Conservation (phyloP, 495 filamentous ascomycete species). For the Penicillium herquei region DNA sequence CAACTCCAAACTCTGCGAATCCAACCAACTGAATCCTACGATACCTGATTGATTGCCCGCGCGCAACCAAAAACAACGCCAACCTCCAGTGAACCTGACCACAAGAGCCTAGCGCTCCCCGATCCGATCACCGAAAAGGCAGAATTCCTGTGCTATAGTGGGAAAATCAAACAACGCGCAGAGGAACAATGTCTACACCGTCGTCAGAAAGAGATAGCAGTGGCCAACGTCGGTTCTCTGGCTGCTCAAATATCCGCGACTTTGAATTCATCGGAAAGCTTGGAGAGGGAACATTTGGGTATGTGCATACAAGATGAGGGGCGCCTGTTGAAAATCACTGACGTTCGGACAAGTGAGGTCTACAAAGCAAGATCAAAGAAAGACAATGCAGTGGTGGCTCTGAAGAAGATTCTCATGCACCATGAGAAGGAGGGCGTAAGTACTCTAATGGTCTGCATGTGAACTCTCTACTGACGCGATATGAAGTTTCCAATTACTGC, state of each 20-base stretch:
- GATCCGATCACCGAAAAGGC: background rate
- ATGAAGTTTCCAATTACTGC: slow-evolving; percentile 89
- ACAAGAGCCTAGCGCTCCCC: background rate
- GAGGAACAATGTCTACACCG: slow-evolving; percentile 28
- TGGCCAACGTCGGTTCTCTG: slow-evolving; percentile 59
- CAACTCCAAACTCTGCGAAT: background rate
- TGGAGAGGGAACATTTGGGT: slow-evolving; percentile 97
- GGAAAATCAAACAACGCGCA: background rate
- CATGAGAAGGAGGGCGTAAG: slow-evolving; percentile 90
- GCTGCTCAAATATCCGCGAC: slow-evolving; percentile 82
- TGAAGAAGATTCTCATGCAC: slow-evolving; percentile 98
- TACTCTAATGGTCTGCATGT: slow-evolving; percentile 1
- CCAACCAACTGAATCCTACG: background rate
- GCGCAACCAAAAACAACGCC: background rate
- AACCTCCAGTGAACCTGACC: slow-evolving; percentile 4
- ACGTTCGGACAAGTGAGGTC: slow-evolving; percentile 65
- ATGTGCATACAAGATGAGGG: slow-evolving; percentile 16
- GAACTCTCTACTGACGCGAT: background rate
- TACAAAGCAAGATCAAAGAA: slow-evolving; percentile 80
- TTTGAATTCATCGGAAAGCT: slow-evolving; percentile 91
- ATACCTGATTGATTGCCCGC: background rate
- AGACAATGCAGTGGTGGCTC: slow-evolving; percentile 69
- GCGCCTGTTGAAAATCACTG: slow-evolving; percentile 4
- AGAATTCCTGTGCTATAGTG: background rate
- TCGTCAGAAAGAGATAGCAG: slow-evolving; percentile 34